Evolutionary conservation across 2,329 filamentous ascomycete genomes (phyloP).

Genomic region (Penicillium sp.): DNA sequence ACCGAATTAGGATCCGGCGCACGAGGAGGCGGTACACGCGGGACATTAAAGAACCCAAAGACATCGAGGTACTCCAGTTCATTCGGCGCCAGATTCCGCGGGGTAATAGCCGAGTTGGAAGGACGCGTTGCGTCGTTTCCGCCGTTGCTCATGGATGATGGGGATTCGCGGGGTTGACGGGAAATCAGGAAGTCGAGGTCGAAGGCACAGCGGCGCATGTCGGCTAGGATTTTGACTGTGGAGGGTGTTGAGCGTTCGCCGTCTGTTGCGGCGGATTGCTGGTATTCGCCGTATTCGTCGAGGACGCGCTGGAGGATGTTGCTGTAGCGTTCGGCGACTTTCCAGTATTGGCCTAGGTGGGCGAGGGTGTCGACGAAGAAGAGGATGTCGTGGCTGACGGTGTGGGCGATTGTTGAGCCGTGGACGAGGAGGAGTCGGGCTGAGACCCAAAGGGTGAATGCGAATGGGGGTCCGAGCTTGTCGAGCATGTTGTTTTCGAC

Average conservation of each 20-base stretch:
- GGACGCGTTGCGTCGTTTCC: slow-evolving; percentile 19
- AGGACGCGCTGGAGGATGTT: slow-evolving; percentile 80
- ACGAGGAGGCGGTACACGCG: slow-evolving; percentile 64
- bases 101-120: slow-evolving; percentile 50
- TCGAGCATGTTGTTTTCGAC: slow-evolving; percentile 74
- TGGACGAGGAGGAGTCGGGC: slow-evolving; percentile 87
- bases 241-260: slow-evolving; percentile 78
- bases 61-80: slow-evolving; percentile 91
- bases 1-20: slow-evolving; percentile 35
- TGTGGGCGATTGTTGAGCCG: slow-evolving; percentile 85
- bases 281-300: slow-evolving; percentile 82
- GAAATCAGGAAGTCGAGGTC: slow-evolving; percentile 90
- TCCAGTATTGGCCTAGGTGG: slow-evolving; percentile 83
- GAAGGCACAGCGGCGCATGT: slow-evolving; percentile 90
- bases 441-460: slow-evolving; percentile 91
- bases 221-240: slow-evolving; percentile 83
- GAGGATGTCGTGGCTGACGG: slow-evolving; percentile 77
- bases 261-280: slow-evolving; percentile 63
- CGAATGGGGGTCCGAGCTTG: slow-evolving; percentile 87
- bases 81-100: slow-evolving; percentile 73
- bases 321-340: slow-evolving; percentile 82
- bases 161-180: slow-evolving; percentile 67
- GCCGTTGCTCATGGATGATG: slow-evolving; percentile 42
- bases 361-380: slow-evolving; percentile 82
- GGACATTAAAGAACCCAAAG: slow-evolving; percentile 94